Evolutionary conservation across 768 basidiomycete genomes (phyloP).

Genomic region (Suillus paluster): DNA sequence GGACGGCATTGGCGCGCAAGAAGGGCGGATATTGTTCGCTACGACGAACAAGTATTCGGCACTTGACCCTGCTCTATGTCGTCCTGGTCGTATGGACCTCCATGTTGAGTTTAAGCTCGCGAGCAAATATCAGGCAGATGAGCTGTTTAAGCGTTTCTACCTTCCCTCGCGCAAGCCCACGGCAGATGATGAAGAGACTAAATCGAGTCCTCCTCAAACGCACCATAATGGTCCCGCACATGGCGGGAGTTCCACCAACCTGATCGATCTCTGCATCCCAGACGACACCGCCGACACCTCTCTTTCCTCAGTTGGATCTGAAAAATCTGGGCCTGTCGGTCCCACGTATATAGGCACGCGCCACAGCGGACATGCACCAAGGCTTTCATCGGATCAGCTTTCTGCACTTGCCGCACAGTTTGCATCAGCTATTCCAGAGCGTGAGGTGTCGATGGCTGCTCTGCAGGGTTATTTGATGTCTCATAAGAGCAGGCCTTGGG

Average conservation of each 20-base stretch:
- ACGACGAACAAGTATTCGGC: constrained; percentile 75
- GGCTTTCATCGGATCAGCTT: constrained; percentile 45
- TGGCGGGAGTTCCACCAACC: constrained; percentile 4
- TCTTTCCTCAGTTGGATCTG: constrained; percentile 11
- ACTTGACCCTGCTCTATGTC: constrained; percentile 75
- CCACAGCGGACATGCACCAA: constrained; percentile 43
- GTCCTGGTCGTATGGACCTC: constrained; percentile 82
- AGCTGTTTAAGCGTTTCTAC: constrained; percentile 73
- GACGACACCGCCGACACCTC: neutral
- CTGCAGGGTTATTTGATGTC: constrained; percentile 69
- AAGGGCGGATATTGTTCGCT: constrained; percentile 82
- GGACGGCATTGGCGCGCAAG: constrained; percentile 78
- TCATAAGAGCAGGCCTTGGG: constrained; percentile 62
- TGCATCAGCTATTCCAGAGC: constrained; percentile 53
- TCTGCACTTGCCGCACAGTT: constrained; percentile 58
- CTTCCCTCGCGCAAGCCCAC: constrained; percentile 37
- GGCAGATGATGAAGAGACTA: neutral
- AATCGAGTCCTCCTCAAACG: constrained; percentile 1
- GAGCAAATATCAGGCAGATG: constrained; percentile 65
- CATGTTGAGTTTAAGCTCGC: constrained; percentile 81
- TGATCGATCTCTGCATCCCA: constrained; percentile 21
- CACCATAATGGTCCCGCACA: neutral
- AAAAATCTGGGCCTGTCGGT: constrained; percentile 19
- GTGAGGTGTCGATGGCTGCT: constrained; percentile 46
- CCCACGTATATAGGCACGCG: constrained; percentile 18